Evolutionary conservation across 2,329 filamentous ascomycete genomes (phyloP).

Genomic region (Aureobasidium namibiae): DNA sequence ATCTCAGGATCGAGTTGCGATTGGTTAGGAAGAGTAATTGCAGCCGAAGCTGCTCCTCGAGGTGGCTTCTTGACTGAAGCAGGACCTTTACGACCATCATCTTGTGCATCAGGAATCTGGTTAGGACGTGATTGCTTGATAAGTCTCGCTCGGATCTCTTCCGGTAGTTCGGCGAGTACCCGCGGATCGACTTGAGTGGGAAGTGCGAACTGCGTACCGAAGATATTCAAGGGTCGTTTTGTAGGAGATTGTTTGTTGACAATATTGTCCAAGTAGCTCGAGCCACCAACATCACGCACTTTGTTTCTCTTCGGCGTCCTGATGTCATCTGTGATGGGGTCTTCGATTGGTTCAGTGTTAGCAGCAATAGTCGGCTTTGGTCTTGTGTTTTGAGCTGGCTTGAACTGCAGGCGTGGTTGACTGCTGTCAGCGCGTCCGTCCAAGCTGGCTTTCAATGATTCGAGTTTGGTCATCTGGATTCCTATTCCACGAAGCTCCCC

Average conservation of each 20-base stretch:
- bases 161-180: constrained; percentile 76
- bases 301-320: constrained; percentile 30
- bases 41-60: constrained; percentile 1
- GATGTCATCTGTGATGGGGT: constrained; percentile 40
- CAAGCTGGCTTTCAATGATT: constrained; percentile 58
- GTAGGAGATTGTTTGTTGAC: constrained; percentile 41
- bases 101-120: not conserved
- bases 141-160: constrained; percentile 71
- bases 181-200: constrained; percentile 72
- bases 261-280: constrained; percentile 28
- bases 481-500: constrained; percentile 90
- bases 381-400: constrained; percentile 38
- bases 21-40: constrained; percentile 47
- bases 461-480: constrained; percentile 87
- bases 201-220: constrained; percentile 86
- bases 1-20: constrained; percentile 81
- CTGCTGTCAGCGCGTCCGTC: constrained; percentile 58
- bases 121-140: constrained; percentile 42
- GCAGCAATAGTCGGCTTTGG: not conserved
- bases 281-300: constrained; percentile 19
- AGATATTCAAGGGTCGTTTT: constrained; percentile 65
- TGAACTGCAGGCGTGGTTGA: constrained; percentile 72
- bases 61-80: not conserved
- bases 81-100: not conserved
- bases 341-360: constrained; percentile 20